phyloP scores from a whole-genome alignment of 2,329 filamentous ascomycete genomes.

The Exophiala spinifera region DNA sequence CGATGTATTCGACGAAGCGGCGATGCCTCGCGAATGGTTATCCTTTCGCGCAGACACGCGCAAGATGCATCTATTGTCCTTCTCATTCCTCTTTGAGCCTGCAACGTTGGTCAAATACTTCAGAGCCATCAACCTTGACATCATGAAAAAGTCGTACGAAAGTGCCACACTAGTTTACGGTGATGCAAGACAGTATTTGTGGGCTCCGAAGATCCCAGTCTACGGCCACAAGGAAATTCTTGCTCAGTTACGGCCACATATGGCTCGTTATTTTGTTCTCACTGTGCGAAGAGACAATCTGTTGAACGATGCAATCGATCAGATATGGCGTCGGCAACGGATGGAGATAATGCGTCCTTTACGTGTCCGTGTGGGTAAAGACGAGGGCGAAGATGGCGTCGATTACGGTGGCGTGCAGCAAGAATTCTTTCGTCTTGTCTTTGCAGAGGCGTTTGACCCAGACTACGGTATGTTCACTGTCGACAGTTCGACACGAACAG shows the following conservation, averaged over 20 bases:
- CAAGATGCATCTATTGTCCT: slow-evolving; percentile 71
- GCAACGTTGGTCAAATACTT: slow-evolving; percentile 77
- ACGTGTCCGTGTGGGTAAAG: slow-evolving; percentile 81
- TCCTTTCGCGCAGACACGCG: slow-evolving; percentile 60
- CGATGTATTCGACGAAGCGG: slow-evolving; percentile 70
- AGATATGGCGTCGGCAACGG: slow-evolving; percentile 82
- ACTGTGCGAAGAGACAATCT: slow-evolving; percentile 66
- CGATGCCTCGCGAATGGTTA: slow-evolving; percentile 71
- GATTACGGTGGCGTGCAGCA: slow-evolving; percentile 95
- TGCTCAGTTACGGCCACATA: slow-evolving; percentile 62
- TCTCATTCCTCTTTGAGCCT: slow-evolving; percentile 74
- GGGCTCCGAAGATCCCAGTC: slow-evolving; percentile 38
- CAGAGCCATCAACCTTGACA: slow-evolving; percentile 78
- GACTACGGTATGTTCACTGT: slow-evolving; percentile 74
- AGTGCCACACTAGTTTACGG: slow-evolving; percentile 54
- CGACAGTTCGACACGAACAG: slow-evolving; percentile 71
- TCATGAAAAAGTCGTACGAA: slow-evolving; percentile 79
- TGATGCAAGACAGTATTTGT: slow-evolving; percentile 44
- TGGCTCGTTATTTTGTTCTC: slow-evolving; percentile 68
- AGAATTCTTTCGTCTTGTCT: slow-evolving; percentile 86
- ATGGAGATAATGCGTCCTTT: slow-evolving; percentile 79
- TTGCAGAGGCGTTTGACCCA: slow-evolving; percentile 75
- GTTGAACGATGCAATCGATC: slow-evolving; percentile 73
- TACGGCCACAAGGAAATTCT: slow-evolving; percentile 62
- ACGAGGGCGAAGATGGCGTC: slow-evolving; percentile 79